phyloP scores from a whole-genome alignment of 768 basidiomycete species.

The Tulasnella sp. region DNA sequence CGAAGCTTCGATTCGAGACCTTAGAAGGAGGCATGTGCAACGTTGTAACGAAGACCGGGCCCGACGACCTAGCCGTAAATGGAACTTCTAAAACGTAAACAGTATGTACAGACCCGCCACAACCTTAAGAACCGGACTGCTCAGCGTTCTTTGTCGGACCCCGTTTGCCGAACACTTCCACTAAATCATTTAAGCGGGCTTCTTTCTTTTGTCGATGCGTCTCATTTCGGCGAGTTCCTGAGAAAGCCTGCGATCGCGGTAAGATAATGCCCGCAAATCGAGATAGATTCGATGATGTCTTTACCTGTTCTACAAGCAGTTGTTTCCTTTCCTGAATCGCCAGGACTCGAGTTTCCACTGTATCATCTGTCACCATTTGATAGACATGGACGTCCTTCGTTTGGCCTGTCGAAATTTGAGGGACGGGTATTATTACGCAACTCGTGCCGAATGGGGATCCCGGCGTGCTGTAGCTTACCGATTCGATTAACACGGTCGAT shows the following conservation, averaged over 20 bases:
- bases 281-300: not conserved
- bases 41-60: not conserved
- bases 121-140: not conserved
- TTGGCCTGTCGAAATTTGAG: slow-evolving; percentile 48
- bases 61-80: not conserved
- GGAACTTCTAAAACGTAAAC: not conserved
- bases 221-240: slow-evolving; percentile 68
- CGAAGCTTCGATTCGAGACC: not conserved
- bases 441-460: not conserved
- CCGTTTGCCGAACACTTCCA: not conserved
- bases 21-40: not conserved
- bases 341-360: slow-evolving; percentile 79
- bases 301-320: slow-evolving; percentile 62
- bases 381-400: slow-evolving; percentile 77
- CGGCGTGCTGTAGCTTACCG: not conserved
- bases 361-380: slow-evolving; percentile 83
- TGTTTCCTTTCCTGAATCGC: slow-evolving; percentile 87
- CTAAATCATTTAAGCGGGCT: slow-evolving; percentile 66
- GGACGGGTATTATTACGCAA: not conserved
- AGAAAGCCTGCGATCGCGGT: slow-evolving; percentile 56
- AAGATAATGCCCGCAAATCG: not conserved
- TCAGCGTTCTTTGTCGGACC: not conserved
- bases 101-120: not conserved
- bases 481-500: slow-evolving; percentile 48
- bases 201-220: slow-evolving; percentile 69